Evolutionary conservation across 208 protist genomes (phyloP), one percentile per base, ranked within the genome.

Genomic region (Strigomonas culicis): DNA sequence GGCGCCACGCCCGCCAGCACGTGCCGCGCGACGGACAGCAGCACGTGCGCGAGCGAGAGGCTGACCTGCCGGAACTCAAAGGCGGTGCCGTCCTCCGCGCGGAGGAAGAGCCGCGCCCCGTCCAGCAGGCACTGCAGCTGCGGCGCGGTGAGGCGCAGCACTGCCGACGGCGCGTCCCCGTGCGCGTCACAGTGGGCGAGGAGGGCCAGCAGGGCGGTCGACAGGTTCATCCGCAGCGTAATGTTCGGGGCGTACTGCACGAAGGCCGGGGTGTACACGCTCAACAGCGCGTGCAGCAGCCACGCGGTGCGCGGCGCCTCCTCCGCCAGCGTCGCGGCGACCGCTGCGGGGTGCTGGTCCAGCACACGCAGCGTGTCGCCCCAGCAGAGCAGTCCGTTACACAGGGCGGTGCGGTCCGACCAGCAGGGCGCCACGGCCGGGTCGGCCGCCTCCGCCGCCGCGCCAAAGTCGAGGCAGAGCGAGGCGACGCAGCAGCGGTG

Each of bases 351-450:
- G 32, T 39, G 6, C 6, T 43, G 24, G 30, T 36, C 15, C 34
- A 28, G 3, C 55, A 44, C 55, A 1, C 31, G 55, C n/a, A 59
- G 15, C 10, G 31, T 31, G 30, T 44, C 31, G 2, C 30, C 31
- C 55, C 55, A 59, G 24, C 55, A 59, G 19, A 59, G 31, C 31
- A 59, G 31, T 28, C 30, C 55, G 22, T 59, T 59, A 4, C 30
- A 59, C 27, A 59, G 30, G 17, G 41, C 24, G 44, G 2, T 3
- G 6, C 6, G 6, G 6, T 39, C 10, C 10, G 32, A 39, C 55
- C 25, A 57, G 51, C 13, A 15, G 11, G n/a, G n/a, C 13, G 21
- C 25, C 24, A 24, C 21, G 10, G 3, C 24, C 55, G 27, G 24
- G 30, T 1, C 17, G 30, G 41, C 15, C 27, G 52, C 44, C 55